Base-by-base conservation (phyloP, 2,329 filamentous ascomycete genomes). In the Talaromyces pinophilus region DNA sequence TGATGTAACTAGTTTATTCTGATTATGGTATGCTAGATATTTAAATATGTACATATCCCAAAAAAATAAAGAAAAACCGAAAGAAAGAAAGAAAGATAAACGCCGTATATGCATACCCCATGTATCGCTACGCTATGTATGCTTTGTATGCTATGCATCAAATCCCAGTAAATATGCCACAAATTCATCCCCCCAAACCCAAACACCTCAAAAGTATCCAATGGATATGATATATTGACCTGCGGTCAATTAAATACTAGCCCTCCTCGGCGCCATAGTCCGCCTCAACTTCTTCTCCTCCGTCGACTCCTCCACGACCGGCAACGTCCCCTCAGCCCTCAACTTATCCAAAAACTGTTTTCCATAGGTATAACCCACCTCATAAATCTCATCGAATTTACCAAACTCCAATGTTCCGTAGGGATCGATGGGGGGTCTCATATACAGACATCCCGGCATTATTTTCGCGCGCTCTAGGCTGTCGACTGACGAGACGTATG, bases 381-480 rank as follows among this genome's bases (percentile, higher is more conserved):
- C 85, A 74, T 96, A 97, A 63, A 99, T 94, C 83, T 99, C 96
- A 73, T 98, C 94, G 78, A 99, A 99, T 78, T 96, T 97, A 68
- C 89, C 92, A 82, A 99, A 99, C 67, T 99, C 95, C 35, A 99
- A 82, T 1, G 95, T 99, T 4, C 93, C 95, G 72, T 97, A 99
- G 1, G 87, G 85, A 74, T 98, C 95, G 69, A 99, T 91, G 0
- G 95, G 95, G 4, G 96, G 96, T 0, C 95, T 87, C 92, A 99
- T 96, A 78, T 99, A 99, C 62, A 96, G 84, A 78, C 94, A 98
- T 0, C 95, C 95, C 0, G 92, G 88, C 74, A 91, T 94, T 4
- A 85, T 90, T 83, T 99, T 99, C 28, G 95, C 95, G 44, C 93
- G 86, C 78, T 99, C 95, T 30, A 99, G 84, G 30, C 95, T 95